phyloP scores from a whole-genome alignment of 306 rosid genomes.

The Echinosophora koreensis region DNA sequence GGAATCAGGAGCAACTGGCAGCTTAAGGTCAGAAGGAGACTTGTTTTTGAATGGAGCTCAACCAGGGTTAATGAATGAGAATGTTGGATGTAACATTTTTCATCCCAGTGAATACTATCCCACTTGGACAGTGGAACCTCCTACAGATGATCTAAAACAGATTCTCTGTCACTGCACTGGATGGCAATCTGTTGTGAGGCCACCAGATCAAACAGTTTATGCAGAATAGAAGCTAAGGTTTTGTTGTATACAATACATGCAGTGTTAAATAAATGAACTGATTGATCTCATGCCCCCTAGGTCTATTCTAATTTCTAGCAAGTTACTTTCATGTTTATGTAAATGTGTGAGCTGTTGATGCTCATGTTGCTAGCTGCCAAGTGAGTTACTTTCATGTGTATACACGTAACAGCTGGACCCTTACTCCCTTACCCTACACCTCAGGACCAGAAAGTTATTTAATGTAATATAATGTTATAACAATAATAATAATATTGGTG shows the following conservation, averaged over 20 bases:
- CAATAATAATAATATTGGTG: not conserved
- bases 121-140: constrained; percentile 70
- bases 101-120: constrained; percentile 76
- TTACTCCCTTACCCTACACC: no score
- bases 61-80: constrained; percentile 62
- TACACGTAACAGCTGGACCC: not conserved
- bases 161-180: constrained; percentile 77
- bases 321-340: not conserved
- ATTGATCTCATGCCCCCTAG: not conserved
- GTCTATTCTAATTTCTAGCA: not conserved
- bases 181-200: constrained; percentile 74
- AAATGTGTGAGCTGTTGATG: not conserved
- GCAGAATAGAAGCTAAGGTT: constrained; percentile 32
- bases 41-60: constrained; percentile 73
- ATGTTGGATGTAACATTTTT: constrained; percentile 49
- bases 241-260: constrained; percentile 2
- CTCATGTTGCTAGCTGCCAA: not conserved
- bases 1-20: constrained; percentile 66
- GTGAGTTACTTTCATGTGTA: not conserved
- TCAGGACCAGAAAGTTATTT: not conserved
- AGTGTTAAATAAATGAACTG: not conserved
- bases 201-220: constrained; percentile 57
- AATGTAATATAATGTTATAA: not conserved
- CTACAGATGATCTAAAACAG: constrained; percentile 72
- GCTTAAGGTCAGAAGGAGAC: constrained; percentile 88